Evolutionary conservation across 345 rosid species (phyloP).

Genomic region (Passiflora organensis): DNA sequence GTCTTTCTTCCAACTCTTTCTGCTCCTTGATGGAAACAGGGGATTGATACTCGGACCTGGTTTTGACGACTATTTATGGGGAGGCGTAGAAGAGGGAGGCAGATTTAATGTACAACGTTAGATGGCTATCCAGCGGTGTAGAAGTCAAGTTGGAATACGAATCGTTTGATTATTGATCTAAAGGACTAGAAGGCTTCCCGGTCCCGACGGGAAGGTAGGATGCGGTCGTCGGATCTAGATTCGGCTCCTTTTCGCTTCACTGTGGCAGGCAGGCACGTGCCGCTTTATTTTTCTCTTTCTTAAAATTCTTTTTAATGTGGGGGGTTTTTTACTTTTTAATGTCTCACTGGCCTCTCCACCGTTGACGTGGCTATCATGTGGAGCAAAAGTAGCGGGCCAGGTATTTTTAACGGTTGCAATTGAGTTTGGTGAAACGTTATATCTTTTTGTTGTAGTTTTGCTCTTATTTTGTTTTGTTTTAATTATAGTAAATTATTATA

Average conservation of each 20-base stretch:
- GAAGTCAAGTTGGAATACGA: not conserved
- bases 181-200: conserved; percentile 31
- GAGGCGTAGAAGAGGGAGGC: conserved; percentile 17
- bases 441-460: too few relatives aligned
- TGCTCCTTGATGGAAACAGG: conserved; percentile 12
- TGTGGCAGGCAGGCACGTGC: conserved; percentile 68
- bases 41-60: conserved; percentile 22
- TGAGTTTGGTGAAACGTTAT: too few relatives aligned
- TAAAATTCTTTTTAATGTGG: too few relatives aligned
- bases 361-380: too few relatives aligned
- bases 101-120: conserved; percentile 44
- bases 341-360: too few relatives aligned
- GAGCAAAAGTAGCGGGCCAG: too few relatives aligned
- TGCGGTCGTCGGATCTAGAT: conserved; percentile 57
- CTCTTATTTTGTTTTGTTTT: too few relatives aligned
- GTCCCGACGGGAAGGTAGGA: conserved; percentile 37
- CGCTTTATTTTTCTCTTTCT: too few relatives aligned
- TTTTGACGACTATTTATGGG: conserved; percentile 28
- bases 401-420: too few relatives aligned
- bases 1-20: not conserved
- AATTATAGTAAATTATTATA: too few relatives aligned
- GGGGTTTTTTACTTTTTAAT: too few relatives aligned
- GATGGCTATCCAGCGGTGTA: conserved; percentile 40
- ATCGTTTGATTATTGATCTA: conserved; percentile 43
- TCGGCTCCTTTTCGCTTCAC: conserved; percentile 29